phyloP scores from a whole-genome alignment of 768 basidiomycete species.

The Sarcomyxa edulis region DNA sequence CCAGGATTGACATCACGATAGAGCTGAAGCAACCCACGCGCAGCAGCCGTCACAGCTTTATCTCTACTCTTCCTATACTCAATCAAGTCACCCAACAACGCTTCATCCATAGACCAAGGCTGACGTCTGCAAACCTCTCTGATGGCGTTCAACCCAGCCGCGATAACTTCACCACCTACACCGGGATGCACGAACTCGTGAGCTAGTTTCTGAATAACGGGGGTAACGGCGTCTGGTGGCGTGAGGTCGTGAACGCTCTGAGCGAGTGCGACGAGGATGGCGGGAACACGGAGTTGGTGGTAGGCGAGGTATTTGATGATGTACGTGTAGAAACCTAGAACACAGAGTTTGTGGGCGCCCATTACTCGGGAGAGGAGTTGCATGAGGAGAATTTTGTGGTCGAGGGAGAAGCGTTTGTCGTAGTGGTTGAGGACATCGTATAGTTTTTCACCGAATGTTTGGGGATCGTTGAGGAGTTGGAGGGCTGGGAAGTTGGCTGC shows the following conservation, averaged over 20 bases:
- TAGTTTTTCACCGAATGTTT: slow-evolving; percentile 91
- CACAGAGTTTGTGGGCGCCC: slow-evolving; percentile 87
- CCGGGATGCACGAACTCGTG: slow-evolving; percentile 97
- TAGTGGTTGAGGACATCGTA: slow-evolving; percentile 78
- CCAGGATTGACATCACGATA: slow-evolving; percentile 96
- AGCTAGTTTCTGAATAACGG: slow-evolving; percentile 87
- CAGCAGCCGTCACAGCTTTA: slow-evolving; percentile 87
- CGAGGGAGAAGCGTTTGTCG: slow-evolving; percentile 93
- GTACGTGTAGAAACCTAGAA: slow-evolving; percentile 95
- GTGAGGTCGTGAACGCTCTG: slow-evolving; percentile 95
- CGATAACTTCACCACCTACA: slow-evolving; percentile 90
- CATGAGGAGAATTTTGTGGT: slow-evolving; percentile 97
- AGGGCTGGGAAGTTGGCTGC: slow-evolving; percentile 84
- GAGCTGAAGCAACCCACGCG: slow-evolving; percentile 80
- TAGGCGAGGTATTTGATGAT: slow-evolving; percentile 90
- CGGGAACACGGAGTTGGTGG: slow-evolving; percentile 87
- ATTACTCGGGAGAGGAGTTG: slow-evolving; percentile 93
- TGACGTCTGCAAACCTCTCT: slow-evolving; percentile 92
- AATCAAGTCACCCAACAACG: slow-evolving; percentile 85
- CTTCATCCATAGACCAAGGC: slow-evolving; percentile 96
- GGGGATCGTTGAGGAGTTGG: slow-evolving; percentile 90
- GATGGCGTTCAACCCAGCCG: slow-evolving; percentile 95
- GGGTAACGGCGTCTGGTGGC: slow-evolving; percentile 86
- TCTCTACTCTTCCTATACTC: slow-evolving; percentile 95
- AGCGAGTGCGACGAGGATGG: slow-evolving; percentile 90